Conservation (phyloP, 2,329 filamentous ascomycete genomes). For the Colletotrichum zoysiae region DNA sequence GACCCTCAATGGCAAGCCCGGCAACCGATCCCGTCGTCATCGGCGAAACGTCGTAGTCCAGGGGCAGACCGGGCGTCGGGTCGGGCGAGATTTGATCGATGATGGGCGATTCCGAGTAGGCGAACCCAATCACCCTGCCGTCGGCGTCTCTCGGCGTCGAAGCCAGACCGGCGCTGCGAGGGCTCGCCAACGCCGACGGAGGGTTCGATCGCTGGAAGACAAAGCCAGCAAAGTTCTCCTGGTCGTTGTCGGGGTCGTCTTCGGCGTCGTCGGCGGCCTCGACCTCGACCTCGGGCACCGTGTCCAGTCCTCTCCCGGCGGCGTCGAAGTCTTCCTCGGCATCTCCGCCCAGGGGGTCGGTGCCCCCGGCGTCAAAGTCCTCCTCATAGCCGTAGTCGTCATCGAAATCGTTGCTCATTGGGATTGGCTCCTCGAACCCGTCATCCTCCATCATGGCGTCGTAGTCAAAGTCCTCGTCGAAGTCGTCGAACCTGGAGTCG, state of each 20-base stretch:
- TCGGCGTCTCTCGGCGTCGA: conserved; percentile 67
- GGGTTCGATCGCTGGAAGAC: conserved; percentile 68
- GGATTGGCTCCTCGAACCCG: conserved; percentile 75
- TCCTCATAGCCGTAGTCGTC: conserved; percentile 52
- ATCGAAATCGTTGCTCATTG: conserved; percentile 65
- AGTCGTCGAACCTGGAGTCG: conserved; percentile 71
- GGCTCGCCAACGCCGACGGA: conserved; percentile 63
- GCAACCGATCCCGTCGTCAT: conserved; percentile 45
- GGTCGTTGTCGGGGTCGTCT: conserved; percentile 65
- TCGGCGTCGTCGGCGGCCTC: conserved; percentile 47
- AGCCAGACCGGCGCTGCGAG: conserved; percentile 59
- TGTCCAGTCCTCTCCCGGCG: conserved; percentile 25
- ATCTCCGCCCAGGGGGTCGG: conserved; percentile 44
- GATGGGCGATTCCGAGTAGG: conserved; percentile 60
- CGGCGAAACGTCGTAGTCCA: conserved; percentile 32
- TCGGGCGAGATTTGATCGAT: conserved; percentile 32
- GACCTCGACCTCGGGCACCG: conserved; percentile 30
- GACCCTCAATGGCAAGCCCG: conserved; percentile 60
- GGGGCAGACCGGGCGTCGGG: conserved; percentile 10
- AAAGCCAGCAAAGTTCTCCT: conserved; percentile 72
- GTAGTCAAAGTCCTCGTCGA: conserved; percentile 74
- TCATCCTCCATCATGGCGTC: conserved; percentile 75
- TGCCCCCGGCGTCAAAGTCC: conserved; percentile 43
- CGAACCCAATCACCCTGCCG: conserved; percentile 69
- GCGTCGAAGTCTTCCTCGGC: conserved; percentile 26